Percentiles rank a stretch among this genome's conserved stretches.
phyloP scores from a whole-genome alignment of 1,284 basidiomycete genomes.

The Marasmius sp. region DNA sequence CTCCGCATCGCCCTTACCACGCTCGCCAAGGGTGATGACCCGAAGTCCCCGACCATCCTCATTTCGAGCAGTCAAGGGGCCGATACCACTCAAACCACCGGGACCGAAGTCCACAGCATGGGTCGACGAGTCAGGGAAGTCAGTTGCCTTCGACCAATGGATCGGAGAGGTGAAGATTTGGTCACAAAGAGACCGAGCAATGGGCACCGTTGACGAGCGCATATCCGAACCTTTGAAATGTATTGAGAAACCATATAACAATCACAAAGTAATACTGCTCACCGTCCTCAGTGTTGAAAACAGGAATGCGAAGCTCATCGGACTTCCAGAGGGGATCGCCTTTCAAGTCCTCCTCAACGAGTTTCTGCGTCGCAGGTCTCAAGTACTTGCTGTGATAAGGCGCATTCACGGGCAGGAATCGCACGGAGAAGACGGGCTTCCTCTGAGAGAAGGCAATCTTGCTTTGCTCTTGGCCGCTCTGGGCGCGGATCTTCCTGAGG shows the following conservation, averaged over 20 bases:
- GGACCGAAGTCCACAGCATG: slow-evolving; percentile 97
- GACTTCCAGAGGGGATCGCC: slow-evolving; percentile 83
- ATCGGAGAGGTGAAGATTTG: slow-evolving; percentile 94
- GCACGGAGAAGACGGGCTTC: slow-evolving; percentile 89
- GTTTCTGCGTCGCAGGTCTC: slow-evolving; percentile 71
- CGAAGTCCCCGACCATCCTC: slow-evolving; percentile 92
- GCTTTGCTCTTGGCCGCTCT: slow-evolving; percentile 88
- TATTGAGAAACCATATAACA: slow-evolving; percentile 20
- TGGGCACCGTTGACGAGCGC: slow-evolving; percentile 59
- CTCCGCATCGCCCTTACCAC: slow-evolving; percentile 83
- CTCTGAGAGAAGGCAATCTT: slow-evolving; percentile 93
- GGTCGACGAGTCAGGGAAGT: slow-evolving; percentile 87
- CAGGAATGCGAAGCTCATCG: slow-evolving; percentile 77
- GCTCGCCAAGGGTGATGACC: slow-evolving; percentile 84
- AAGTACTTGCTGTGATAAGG: slow-evolving; percentile 95
- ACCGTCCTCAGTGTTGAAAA: slow-evolving; percentile 94
- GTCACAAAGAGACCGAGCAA: slow-evolving; percentile 84
- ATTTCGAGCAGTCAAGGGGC: slow-evolving; percentile 87
- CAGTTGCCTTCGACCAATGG: slow-evolving; percentile 89
- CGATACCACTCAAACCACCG: slow-evolving; percentile 92
- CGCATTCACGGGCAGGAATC: slow-evolving; percentile 93
- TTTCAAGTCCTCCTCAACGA: slow-evolving; percentile 73
- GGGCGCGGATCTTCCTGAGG: slow-evolving; percentile 87
- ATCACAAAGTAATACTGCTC: slow-evolving; percentile 28
- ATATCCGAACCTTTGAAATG: slow-evolving; percentile 74